Conservation (phyloP, 192 early-diverging fungal species). For the Spizellomyces sp. region DNA sequence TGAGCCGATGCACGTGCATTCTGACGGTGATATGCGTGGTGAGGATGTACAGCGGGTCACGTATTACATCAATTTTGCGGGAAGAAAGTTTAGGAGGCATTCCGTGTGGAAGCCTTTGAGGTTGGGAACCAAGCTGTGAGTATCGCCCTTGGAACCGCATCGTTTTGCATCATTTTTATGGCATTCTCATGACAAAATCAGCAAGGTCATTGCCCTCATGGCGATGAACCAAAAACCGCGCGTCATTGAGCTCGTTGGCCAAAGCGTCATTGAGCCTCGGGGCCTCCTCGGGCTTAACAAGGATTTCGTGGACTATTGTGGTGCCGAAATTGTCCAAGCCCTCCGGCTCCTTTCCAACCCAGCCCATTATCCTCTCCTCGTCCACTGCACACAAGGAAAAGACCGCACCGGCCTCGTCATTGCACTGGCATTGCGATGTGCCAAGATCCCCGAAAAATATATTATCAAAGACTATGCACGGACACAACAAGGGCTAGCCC, state of each 20-base stretch:
- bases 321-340: constrained; percentile 37
- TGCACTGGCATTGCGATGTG: constrained; percentile 24
- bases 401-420: constrained; percentile 51
- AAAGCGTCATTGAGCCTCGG: constrained; percentile 30
- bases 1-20: no score
- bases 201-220: constrained; percentile 38
- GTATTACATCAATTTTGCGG: constrained; percentile 41
- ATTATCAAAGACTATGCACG: constrained; percentile 35
- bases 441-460: constrained; percentile 9
- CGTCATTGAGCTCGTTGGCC: constrained; percentile 34
- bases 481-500: constrained; percentile 21
- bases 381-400: constrained; percentile 56
- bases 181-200: constrained; percentile 10
- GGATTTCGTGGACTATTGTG: constrained; percentile 40
- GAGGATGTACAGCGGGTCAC: background rate
- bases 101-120: constrained; percentile 33
- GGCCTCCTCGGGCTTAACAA: constrained; percentile 49
- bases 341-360: constrained; percentile 34
- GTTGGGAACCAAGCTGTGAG: constrained; percentile 23
- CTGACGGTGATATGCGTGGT: no score
- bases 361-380: constrained; percentile 42
- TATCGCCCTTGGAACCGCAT: background rate
- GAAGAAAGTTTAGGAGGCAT: constrained; percentile 30
- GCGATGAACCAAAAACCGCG: constrained; percentile 18
- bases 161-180: background rate